Conservation (phyloP, 148 eudicot species). For the Amaranthus cruentus region DNA sequence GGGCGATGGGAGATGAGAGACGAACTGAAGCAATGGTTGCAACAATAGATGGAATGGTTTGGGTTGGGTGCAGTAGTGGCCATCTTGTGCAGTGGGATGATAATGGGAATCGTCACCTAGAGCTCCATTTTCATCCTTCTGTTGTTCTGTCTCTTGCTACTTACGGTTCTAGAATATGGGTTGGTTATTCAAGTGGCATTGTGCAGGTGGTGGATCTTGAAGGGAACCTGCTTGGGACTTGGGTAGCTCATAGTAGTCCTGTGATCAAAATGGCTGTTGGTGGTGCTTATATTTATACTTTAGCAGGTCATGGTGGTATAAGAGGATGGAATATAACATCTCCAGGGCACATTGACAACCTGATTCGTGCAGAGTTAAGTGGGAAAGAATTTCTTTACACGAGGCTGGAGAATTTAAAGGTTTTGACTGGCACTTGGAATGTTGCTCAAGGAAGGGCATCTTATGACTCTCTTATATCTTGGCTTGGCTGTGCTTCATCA, state of each 20-base stretch:
- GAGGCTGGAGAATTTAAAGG: conserved; percentile 62
- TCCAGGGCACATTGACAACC: conserved; percentile 73
- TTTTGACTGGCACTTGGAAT: conserved; percentile 96
- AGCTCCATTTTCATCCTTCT: conserved; percentile 53
- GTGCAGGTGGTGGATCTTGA: conserved; percentile 70
- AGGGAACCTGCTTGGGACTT: conserved; percentile 70
- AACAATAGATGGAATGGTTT: conserved; percentile 66
- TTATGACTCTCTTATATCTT: conserved; percentile 75
- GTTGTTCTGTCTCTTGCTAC: conserved; percentile 72
- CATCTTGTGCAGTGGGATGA: conserved; percentile 91
- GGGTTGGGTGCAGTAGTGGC: conserved; percentile 87
- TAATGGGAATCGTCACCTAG: conserved; percentile 85
- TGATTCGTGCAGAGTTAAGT: conserved; percentile 64
- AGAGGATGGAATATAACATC: conserved; percentile 86
- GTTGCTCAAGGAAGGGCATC: conserved; percentile 91
- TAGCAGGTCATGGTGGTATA: conserved; percentile 92
- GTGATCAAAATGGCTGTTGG: conserved; percentile 71
- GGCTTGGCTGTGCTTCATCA: conserved; percentile 78
- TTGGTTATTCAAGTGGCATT: conserved; percentile 74
- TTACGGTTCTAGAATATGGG: conserved; percentile 80
- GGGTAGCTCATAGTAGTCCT: conserved; percentile 72
- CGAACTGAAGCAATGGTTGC: conserved; percentile 69
- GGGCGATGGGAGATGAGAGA: conserved; percentile 78
- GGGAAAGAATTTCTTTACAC: conserved; percentile 78
- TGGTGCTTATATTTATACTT: conserved; percentile 60